A percentile compares a stretch with the other conserved stretches of the same genome.
Conservation (phyloP, 2,329 filamentous ascomycete species). For the Huntiella omanensis region DNA sequence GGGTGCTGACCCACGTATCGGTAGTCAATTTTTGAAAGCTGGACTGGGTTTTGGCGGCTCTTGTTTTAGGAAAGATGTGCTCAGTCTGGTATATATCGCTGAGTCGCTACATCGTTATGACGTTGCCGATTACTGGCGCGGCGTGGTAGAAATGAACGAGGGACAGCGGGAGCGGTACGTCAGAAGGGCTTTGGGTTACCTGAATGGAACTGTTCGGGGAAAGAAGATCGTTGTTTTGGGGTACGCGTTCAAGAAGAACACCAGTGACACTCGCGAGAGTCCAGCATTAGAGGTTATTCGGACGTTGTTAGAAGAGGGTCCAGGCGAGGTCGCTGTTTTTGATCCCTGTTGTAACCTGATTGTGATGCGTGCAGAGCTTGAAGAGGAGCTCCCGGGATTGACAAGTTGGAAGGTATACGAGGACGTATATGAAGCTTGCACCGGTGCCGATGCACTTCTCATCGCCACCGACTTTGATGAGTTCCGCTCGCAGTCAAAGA, state of each 20-base stretch:
- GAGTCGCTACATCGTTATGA: slow-evolving; percentile 50
- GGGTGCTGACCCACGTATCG: slow-evolving; percentile 53
- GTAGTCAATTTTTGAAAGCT: slow-evolving; percentile 53
- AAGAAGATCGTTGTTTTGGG: slow-evolving; percentile 59
- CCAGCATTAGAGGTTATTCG: slow-evolving; percentile 50
- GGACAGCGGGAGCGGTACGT: slow-evolving; percentile 53
- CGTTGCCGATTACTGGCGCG: slow-evolving; percentile 57
- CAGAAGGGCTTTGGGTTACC: slow-evolving; percentile 41
- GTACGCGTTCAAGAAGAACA: slow-evolving; percentile 67
- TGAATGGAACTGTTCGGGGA: slow-evolving; percentile 48
- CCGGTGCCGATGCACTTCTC: slow-evolving; percentile 29
- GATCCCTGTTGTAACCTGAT: slow-evolving; percentile 42
- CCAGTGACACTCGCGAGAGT: slow-evolving; percentile 54
- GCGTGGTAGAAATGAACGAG: slow-evolving; percentile 59
- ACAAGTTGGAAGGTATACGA: slow-evolving; percentile 23
- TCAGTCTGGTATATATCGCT: slow-evolving; percentile 55
- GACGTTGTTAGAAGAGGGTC: slow-evolving; percentile 43
- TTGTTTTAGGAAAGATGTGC: slow-evolving; percentile 67
- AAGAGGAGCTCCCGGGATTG: slow-evolving; percentile 19
- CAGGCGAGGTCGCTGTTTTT: slow-evolving; percentile 45
- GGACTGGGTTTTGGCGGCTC: slow-evolving; percentile 63
- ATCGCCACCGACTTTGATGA: slow-evolving; percentile 39
- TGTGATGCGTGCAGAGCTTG: slow-evolving; percentile 32
- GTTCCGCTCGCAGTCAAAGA: slow-evolving; percentile 25
- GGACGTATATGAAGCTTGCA: slow-evolving; percentile 30